Evolutionary conservation across 2,329 filamentous ascomycete genomes (phyloP).

Genomic region (Paracoccidioides lutzii): DNA sequence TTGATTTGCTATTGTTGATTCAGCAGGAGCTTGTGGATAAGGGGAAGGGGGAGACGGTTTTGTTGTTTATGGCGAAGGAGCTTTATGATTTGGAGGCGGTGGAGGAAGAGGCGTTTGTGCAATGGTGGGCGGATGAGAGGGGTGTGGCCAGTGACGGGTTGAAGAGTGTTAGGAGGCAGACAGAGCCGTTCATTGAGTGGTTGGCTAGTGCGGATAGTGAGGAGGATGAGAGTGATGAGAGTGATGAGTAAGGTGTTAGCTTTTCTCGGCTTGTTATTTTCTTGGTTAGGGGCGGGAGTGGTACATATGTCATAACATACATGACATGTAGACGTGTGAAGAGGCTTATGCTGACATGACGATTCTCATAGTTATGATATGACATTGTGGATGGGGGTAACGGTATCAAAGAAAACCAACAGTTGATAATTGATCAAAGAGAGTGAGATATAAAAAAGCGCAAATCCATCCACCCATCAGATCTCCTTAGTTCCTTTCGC

Average conservation of each 20-base stretch:
- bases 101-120: constrained; percentile 75
- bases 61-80: constrained; percentile 70
- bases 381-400: no score
- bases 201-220: constrained; percentile 61
- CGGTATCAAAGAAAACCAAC: no score
- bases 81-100: constrained; percentile 73
- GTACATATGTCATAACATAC: background rate
- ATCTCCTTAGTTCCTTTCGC: no score
- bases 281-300: background rate
- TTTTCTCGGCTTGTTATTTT: background rate
- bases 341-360: no score
- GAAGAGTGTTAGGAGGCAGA: constrained; percentile 57
- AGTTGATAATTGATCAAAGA: no score
- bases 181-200: constrained; percentile 70
- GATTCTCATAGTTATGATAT: no score
- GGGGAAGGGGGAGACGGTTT: constrained; percentile 51
- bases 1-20: constrained; percentile 69
- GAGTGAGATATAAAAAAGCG: no score
- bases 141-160: constrained; percentile 56
- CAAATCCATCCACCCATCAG: no score
- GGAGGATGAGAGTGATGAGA: constrained; percentile 35
- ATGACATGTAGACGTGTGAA: no score
- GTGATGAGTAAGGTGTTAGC: constrained; percentile 1
- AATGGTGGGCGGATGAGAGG: constrained; percentile 74
- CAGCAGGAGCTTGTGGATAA: constrained; percentile 64